phyloP scores from a whole-genome alignment of 768 basidiomycete genomes.

The Exidia glandulosa region DNA sequence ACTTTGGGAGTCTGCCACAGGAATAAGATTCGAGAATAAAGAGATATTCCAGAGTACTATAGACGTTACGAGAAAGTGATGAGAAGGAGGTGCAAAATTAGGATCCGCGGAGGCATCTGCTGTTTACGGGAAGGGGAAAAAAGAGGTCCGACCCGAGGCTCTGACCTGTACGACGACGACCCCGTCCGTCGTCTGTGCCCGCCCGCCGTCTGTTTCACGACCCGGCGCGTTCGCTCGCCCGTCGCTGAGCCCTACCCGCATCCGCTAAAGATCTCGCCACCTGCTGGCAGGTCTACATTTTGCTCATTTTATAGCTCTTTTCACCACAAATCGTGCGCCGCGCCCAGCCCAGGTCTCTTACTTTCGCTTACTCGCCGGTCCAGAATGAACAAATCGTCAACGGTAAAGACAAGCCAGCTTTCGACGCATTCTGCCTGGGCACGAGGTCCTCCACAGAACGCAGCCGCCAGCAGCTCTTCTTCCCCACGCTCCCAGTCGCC shows the following conservation, averaged over 20 bases:
- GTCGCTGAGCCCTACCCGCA: not conserved
- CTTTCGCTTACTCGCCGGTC: too few relatives aligned
- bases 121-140: not conserved
- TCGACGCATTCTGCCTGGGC: conserved; percentile 83
- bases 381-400: conserved; percentile 92
- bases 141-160: not conserved
- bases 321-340: not conserved
- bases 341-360: too few relatives aligned
- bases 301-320: not conserved
- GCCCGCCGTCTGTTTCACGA: not conserved
- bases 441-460: conserved; percentile 69
- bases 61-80: too few relatives aligned
- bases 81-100: not conserved
- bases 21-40: too few relatives aligned
- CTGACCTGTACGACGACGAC: not conserved
- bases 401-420: conserved; percentile 65
- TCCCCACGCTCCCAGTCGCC: conserved; percentile 73
- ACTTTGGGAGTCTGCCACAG: too few relatives aligned
- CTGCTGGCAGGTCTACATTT: not conserved
- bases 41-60: too few relatives aligned
- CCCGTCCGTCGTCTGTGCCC: not conserved
- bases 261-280: not conserved
- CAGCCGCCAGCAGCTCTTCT: conserved; percentile 31
- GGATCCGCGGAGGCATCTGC: not conserved
- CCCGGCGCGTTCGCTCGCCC: not conserved